phyloP scores from a whole-genome alignment of 2,329 filamentous ascomycete genomes.

The Podosphaera xanthii region DNA sequence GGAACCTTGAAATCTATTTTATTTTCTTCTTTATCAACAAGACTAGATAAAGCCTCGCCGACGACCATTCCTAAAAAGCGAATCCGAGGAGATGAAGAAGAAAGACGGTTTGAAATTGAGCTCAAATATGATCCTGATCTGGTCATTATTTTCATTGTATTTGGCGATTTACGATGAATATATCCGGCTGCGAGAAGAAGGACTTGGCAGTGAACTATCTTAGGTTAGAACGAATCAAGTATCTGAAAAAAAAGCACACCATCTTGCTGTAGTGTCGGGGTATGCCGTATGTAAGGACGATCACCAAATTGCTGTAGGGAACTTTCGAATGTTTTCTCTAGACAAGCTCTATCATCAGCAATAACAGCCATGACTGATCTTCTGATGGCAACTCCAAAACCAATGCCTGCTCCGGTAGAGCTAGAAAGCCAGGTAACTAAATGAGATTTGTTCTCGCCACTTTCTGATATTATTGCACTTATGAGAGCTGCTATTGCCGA shows the following conservation, averaged over 20 bases:
- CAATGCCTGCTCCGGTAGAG: constrained; percentile 39
- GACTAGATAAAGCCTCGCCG: constrained; percentile 43
- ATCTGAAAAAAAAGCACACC: constrained; percentile 22
- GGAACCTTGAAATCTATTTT: constrained; percentile 68
- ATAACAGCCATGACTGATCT: constrained; percentile 40
- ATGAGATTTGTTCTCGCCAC: constrained; percentile 26
- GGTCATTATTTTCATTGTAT: constrained; percentile 44
- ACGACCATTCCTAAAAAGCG: constrained; percentile 76
- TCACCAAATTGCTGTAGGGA: constrained; percentile 59
- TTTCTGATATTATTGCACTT: constrained; percentile 23
- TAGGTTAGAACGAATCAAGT: constrained; percentile 8
- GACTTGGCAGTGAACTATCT: constrained; percentile 51
- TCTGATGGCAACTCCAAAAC: constrained; percentile 39
- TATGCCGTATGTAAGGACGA: constrained; percentile 65
- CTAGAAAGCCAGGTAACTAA: constrained; percentile 42
- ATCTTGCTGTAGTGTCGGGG: constrained; percentile 71
- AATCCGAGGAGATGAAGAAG: constrained; percentile 48
- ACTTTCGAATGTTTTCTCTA: constrained; percentile 40
- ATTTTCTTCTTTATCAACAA: constrained; percentile 40
- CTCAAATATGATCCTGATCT: constrained; percentile 53
- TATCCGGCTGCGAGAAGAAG: constrained; percentile 60
- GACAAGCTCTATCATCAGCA: constrained; percentile 24
- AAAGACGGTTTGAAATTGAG: constrained; percentile 65
- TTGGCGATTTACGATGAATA: constrained; percentile 39
- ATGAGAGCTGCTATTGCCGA: constrained; percentile 37